Conservation (phyloP, 176 grass and related monocot genomes). For the Sorghum bicolor region Sorghum_bicolor_NCBIv3 NC_012870.2:7450501-7451000, state of each 20-base stretch:
- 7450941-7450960: background rate
- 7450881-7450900: background rate
- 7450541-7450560: background rate
- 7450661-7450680: constrained; percentile 38
- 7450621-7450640: constrained; percentile 12
- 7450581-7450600: background rate
- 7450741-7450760: background rate
- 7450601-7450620: background rate
- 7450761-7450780: constrained; percentile 30
- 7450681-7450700: constrained; percentile 33
- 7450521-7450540: constrained; percentile 16
- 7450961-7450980: background rate
- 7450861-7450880: constrained; percentile 5
- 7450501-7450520: constrained; percentile 37
- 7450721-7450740: constrained; percentile 38
- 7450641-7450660: background rate
- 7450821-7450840: constrained; percentile 29
- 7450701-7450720: constrained; percentile 44
- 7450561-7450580: background rate
- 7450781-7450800: constrained; percentile 12
- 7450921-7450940: background rate
- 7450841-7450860: background rate
- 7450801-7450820: background rate
- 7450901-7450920: background rate
- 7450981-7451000: constrained; percentile 51